These are phyloP conservation scores for Immersiella caudata DNA, from an alignment of 495 filamentous ascomycete genomes.

Conservation along the genomic window DNA sequence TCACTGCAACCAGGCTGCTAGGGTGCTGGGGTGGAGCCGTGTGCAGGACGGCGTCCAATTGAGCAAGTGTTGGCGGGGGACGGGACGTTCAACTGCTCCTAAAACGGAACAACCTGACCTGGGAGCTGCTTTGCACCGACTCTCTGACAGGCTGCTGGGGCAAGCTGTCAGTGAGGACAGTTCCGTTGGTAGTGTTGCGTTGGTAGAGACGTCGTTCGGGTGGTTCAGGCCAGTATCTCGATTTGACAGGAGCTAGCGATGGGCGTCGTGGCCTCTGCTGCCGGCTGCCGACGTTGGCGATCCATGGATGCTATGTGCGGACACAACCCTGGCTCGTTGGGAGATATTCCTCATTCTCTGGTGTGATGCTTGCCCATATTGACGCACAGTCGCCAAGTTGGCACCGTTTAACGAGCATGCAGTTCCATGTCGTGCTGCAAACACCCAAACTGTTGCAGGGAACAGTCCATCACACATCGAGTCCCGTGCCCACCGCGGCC, in stretches of 20 bases:
- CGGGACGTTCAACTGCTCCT: neutral
- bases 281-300: neutral
- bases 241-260: neutral
- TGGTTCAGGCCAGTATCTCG: neutral
- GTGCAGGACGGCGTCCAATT: neutral
- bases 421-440: conserved; percentile 1
- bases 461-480: neutral
- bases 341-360: too few relatives aligned
- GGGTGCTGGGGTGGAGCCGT: neutral
- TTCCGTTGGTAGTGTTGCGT: neutral
- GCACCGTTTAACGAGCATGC: neutral
- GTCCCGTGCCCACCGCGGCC: neutral
- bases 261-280: neutral
- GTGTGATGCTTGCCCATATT: neutral
- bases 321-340: neutral
- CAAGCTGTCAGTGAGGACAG: conserved; percentile 7
- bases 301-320: neutral
- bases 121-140: conserved; percentile 4
- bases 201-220: neutral
- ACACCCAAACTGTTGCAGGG: neutral
- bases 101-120: conserved; percentile 10
- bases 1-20: conserved; percentile 10
- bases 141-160: conserved; percentile 7
- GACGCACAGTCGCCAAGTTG: neutral
- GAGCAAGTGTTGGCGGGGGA: neutral